Conservation (phyloP, 768 basidiomycete species). For the Pulveroboletus sp. region DNA sequence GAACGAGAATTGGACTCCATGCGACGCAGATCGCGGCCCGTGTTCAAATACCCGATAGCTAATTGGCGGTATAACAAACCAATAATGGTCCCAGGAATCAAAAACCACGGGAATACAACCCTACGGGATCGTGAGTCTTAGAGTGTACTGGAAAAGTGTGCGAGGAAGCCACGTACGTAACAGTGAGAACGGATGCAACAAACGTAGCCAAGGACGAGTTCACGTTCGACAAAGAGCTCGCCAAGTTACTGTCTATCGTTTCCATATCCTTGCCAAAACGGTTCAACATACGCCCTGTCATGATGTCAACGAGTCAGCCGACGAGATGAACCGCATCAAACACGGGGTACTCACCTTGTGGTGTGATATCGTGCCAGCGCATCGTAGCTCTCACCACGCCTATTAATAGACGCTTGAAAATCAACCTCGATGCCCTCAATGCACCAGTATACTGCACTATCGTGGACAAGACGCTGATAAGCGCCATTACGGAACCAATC, state of each 20-base stretch:
- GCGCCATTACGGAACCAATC: constrained; percentile 51
- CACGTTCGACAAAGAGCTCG: constrained; percentile 67
- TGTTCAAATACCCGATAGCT: constrained; percentile 71
- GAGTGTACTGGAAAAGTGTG: constrained; percentile 1
- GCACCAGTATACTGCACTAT: constrained; percentile 59
- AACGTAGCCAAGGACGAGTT: constrained; percentile 78
- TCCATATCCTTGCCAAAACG: constrained; percentile 87
- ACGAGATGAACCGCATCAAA: neutral
- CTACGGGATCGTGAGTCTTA: constrained; percentile 30
- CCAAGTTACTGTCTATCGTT: constrained; percentile 76
- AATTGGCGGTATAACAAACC: constrained; percentile 70
- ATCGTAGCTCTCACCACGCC: constrained; percentile 80
- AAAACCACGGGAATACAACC: constrained; percentile 77
- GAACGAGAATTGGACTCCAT: constrained; percentile 90
- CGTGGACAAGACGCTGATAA: constrained; percentile 45
- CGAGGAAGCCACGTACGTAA: constrained; percentile 52
- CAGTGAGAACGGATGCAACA: constrained; percentile 69
- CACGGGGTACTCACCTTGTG: constrained; percentile 48
- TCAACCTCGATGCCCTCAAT: constrained; percentile 33
- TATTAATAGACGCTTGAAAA: constrained; percentile 54
- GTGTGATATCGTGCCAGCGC: constrained; percentile 82
- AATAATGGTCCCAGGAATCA: constrained; percentile 72
- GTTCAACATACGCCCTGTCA: constrained; percentile 76
- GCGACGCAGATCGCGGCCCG: constrained; percentile 79
- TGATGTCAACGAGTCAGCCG: neutral